These are phyloP conservation scores for Aureobasidium sp. DNA, from an alignment of 2,329 filamentous ascomycete species.

Conservation along the genomic window DNA sequence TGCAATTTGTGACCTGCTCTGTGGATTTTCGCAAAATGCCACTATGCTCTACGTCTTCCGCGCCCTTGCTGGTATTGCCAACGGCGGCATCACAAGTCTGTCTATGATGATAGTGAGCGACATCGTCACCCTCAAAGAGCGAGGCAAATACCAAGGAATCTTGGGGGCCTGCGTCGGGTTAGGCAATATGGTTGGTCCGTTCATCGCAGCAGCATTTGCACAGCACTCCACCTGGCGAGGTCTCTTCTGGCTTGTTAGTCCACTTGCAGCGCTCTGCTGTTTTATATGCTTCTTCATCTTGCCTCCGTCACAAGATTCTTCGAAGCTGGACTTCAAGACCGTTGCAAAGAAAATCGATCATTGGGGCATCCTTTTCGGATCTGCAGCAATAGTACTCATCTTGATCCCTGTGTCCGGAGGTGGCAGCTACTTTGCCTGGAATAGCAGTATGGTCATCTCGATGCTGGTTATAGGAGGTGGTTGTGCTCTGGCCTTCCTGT, in stretches of 20 bases:
- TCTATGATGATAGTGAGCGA: constrained; percentile 70
- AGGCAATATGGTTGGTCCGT: constrained; percentile 53
- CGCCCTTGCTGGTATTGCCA: constrained; percentile 66
- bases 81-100: constrained; percentile 66
- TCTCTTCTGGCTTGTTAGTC: constrained; percentile 58
- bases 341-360: constrained; percentile 64
- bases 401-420: constrained; percentile 71
- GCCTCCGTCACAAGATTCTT: constrained; percentile 58
- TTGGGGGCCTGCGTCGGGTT: constrained; percentile 49
- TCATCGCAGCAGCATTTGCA: constrained; percentile 53
- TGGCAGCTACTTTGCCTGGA: constrained; percentile 54
- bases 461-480: constrained; percentile 61
- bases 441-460: constrained; percentile 63
- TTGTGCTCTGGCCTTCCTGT: constrained; percentile 54
- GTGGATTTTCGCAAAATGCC: constrained; percentile 40
- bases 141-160: constrained; percentile 60
- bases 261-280: constrained; percentile 54
- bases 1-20: constrained; percentile 1
- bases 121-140: constrained; percentile 63
- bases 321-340: constrained; percentile 54
- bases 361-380: constrained; percentile 61
- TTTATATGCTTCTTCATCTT: constrained; percentile 48
- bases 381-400: constrained; percentile 63
- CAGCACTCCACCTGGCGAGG: constrained; percentile 49
- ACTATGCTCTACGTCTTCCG: constrained; percentile 69